Base-by-base conservation (phyloP, 129 eudicot species). In the Centaurea solstitialis region DNA sequence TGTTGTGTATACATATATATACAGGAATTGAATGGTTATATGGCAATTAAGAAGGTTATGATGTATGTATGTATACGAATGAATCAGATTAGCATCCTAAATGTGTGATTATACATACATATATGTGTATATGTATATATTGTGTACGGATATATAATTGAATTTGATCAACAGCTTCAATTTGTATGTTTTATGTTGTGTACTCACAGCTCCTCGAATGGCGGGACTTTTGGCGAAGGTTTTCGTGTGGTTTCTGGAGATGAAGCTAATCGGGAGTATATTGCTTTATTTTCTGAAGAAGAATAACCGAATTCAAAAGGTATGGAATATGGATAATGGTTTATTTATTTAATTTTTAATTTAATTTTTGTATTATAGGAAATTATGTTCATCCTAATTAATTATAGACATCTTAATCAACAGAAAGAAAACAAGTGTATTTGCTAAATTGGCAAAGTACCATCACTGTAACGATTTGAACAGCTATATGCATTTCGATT, bases 231-330 rank as follows among this genome's bases (percentile, higher is more conserved):
- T 96, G 43, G 92, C 95, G 18, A 96, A 86, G 81, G 76, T 93
- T 12, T 91, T 89, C 85, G 95, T 81, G 5, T 91, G 97, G 99
- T 68, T 96, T 73, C 72, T 96, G 92, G 98, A 96, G 85, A 84
- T 84, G 73, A 91, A 88, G 45, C 77, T 96, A 28, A 79, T 96
- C 41, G 98, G 98, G 69, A 76, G 79, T 68, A 76, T 96, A n/a
- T 53, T 96, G 68, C 78, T 93, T 5, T 96, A 96, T 82, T 79
- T 96, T 76, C 77, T 96, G 71, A 91, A 91, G 91, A 93, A 82
- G 72, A 88, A 96, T 76, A 96, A 96, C 70, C 88, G 91, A 73
- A 85, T 96, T 71, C 95, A 93, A 83, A 85, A 90, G 98, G 99
- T 93, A 92, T 21, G 75, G 6, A 30, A 1, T 66, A 33, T 33